Percentiles rank a stretch among this genome's conserved stretches.
Conservation (phyloP, 176 grass and related monocot genomes). For the Eragrostis nindensis region DNA sequence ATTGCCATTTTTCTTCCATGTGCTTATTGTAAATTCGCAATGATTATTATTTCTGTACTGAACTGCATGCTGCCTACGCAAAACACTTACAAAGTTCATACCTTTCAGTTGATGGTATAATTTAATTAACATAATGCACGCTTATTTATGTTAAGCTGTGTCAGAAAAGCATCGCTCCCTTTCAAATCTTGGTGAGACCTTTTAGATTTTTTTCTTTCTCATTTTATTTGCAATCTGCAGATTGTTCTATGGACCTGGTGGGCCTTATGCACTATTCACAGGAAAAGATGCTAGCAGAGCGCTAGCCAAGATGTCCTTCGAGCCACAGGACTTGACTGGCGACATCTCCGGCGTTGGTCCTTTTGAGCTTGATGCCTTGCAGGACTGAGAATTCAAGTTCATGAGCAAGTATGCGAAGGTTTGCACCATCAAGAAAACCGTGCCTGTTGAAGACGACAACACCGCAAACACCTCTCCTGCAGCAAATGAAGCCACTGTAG, state of each 20-base stretch:
- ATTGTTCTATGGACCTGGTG: slow-evolving; percentile 98
- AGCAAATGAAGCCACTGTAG: slow-evolving; percentile 20
- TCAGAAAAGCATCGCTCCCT: background rate
- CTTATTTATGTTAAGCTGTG: slow-evolving; percentile 11
- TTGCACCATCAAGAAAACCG: slow-evolving; percentile 69
- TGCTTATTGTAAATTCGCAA: background rate
- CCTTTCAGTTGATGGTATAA: background rate
- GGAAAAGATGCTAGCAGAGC: slow-evolving; percentile 93
- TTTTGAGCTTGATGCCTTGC: slow-evolving; percentile 78
- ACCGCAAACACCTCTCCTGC: slow-evolving; percentile 37
- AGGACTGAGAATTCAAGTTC: slow-evolving; percentile 98
- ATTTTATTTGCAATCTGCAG: slow-evolving; percentile 41
- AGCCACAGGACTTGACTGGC: slow-evolving; percentile 68
- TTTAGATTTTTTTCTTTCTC: background rate
- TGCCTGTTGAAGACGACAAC: slow-evolving; percentile 38
- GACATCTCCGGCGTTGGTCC: slow-evolving; percentile 81
- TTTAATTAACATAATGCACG: slow-evolving; percentile 18
- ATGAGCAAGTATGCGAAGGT: slow-evolving; percentile 96
- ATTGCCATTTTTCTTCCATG: slow-evolving; percentile 4
- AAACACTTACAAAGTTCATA: slow-evolving; percentile 18
- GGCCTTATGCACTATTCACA: slow-evolving; percentile 81
- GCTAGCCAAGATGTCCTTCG: slow-evolving; percentile 88
- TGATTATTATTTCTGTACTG: slow-evolving; percentile 5
- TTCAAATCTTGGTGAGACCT: no score
- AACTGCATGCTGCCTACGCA: background rate